Evolutionary conservation across 2,329 filamentous ascomycete genomes (phyloP).

Genomic region (Aspergillaceae sp.): DNA sequence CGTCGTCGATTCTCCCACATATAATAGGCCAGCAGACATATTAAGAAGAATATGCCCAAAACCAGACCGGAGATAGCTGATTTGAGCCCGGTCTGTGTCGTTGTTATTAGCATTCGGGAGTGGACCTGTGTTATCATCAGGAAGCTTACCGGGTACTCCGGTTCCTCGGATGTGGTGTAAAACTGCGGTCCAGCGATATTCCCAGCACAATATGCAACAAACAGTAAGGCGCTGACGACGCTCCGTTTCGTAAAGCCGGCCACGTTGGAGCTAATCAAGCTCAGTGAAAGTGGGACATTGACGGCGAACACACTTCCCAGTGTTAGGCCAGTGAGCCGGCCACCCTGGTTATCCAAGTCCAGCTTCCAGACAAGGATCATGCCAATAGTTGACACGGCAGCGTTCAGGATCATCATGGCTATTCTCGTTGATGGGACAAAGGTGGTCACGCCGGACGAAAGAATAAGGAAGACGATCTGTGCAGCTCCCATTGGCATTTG

Average conservation of each 20-base stretch:
- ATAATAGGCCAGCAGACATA: slow-evolving; percentile 22
- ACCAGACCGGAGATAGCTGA: slow-evolving; percentile 22
- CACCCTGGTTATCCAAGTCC: slow-evolving; percentile 15
- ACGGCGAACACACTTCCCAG: slow-evolving; percentile 25
- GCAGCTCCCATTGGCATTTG: slow-evolving; percentile 29
- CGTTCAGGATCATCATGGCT: slow-evolving; percentile 27
- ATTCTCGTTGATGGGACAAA: slow-evolving; percentile 20
- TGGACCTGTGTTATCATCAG: no score
- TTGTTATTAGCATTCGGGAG: not conserved
- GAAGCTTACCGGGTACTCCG: slow-evolving; percentile 19
- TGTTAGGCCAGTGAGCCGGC: slow-evolving; percentile 22
- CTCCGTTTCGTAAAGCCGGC: slow-evolving; percentile 30
- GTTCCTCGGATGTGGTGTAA: slow-evolving; percentile 24
- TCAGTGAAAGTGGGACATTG: slow-evolving; percentile 29
- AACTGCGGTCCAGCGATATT: slow-evolving; percentile 29
- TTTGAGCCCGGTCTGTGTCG: slow-evolving; percentile 24
- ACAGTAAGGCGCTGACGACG: slow-evolving; percentile 38
- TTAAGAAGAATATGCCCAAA: slow-evolving; percentile 22
- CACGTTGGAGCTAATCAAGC: slow-evolving; percentile 28
- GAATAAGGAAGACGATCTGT: slow-evolving; percentile 25
- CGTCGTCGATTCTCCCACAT: slow-evolving; percentile 22
- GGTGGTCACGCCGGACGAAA: slow-evolving; percentile 21
- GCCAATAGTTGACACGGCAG: slow-evolving; percentile 20
- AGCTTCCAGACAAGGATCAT: slow-evolving; percentile 27
- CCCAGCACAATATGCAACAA: slow-evolving; percentile 35